Percentiles rank a stretch among this genome's conserved stretches.
Conservation (phyloP, 2,329 filamentous ascomycete species). For the Pestalotiopsis sp. region DNA sequence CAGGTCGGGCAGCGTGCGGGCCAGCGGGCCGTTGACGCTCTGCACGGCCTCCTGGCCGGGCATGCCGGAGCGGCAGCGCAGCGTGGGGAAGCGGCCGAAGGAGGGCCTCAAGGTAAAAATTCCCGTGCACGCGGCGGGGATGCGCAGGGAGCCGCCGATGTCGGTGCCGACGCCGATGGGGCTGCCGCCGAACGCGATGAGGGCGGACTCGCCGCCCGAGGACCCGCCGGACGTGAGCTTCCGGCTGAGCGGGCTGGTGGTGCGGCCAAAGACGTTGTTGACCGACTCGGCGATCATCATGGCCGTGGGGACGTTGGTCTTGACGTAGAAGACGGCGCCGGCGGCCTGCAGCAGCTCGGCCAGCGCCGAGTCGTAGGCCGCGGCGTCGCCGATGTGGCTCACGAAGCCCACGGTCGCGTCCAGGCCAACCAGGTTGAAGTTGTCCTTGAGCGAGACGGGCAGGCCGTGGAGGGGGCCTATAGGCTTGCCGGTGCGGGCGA, state of each 20-base stretch:
- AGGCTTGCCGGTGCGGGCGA: slow-evolving; percentile 46
- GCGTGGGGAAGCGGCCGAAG: slow-evolving; percentile 60
- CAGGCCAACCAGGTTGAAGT: slow-evolving; percentile 63
- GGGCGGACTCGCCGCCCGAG: slow-evolving; percentile 67
- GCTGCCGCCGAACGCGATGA: slow-evolving; percentile 61
- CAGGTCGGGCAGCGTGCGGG: slow-evolving; percentile 56
- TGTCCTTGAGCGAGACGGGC: slow-evolving; percentile 70
- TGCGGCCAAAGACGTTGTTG: slow-evolving; percentile 66
- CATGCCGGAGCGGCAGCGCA: slow-evolving; percentile 55
- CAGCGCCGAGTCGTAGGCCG: slow-evolving; percentile 40
- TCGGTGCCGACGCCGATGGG: slow-evolving; percentile 50
- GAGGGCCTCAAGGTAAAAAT: slow-evolving; percentile 38
- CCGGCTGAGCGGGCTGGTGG: slow-evolving; percentile 62
- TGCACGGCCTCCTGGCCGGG: slow-evolving; percentile 66
- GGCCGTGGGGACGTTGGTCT: slow-evolving; percentile 61
- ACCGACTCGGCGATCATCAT: slow-evolving; percentile 72
- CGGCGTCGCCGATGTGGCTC: slow-evolving; percentile 61
- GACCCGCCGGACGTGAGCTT: slow-evolving; percentile 64
- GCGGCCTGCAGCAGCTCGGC: slow-evolving; percentile 43
- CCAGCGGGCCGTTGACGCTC: slow-evolving; percentile 66
- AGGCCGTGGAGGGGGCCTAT: slow-evolving; percentile 67
- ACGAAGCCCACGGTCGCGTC: slow-evolving; percentile 67
- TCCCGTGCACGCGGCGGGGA: slow-evolving; percentile 33
- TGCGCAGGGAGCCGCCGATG: slow-evolving; percentile 34
- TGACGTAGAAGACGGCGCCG: slow-evolving; percentile 58